Evolutionary conservation across 148 eudicot species (phyloP).

Genomic region (Oxyria digyna): DNA sequence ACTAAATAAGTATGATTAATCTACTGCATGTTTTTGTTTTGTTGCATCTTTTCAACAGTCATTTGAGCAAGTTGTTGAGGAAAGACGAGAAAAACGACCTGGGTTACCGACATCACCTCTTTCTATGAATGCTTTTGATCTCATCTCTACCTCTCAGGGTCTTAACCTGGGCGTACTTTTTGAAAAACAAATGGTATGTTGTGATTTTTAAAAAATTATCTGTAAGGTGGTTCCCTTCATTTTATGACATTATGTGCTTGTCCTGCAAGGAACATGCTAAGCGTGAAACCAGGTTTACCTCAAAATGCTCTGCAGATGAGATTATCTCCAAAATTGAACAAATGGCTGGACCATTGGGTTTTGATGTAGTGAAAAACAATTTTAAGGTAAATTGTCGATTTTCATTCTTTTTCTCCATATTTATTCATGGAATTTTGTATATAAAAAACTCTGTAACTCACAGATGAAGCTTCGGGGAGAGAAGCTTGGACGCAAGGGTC

Average conservation of each 20-base stretch:
- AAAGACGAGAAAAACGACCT: constrained; percentile 58
- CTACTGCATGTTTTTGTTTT: neutral
- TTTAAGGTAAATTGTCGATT: constrained; percentile 45
- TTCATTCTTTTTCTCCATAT: neutral
- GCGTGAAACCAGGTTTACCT: constrained; percentile 89
- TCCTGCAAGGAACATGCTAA: constrained; percentile 61
- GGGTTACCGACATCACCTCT: constrained; percentile 30
- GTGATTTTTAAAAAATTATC: neutral
- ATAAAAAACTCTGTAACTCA: neutral
- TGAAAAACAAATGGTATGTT: constrained; percentile 74
- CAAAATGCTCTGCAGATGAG: constrained; percentile 61
- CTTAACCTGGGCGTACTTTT: constrained; percentile 75
- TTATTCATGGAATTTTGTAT: neutral
- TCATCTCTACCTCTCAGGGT: constrained; percentile 89
- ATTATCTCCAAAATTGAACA: constrained; percentile 75
- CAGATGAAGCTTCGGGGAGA: constrained; percentile 87
- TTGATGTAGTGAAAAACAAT: constrained; percentile 72
- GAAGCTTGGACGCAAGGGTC: constrained; percentile 91
- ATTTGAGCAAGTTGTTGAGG: constrained; percentile 65
- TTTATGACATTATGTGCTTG: constrained; percentile 3
- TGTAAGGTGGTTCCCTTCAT: neutral
- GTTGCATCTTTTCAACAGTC: constrained; percentile 22
- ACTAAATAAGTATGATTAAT: neutral
- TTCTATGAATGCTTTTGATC: constrained; percentile 91
- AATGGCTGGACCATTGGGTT: constrained; percentile 77